These are phyloP conservation scores for Populus hybrid DNA, from an alignment of 441 rosid species.

Conservation along the genomic window DNA sequence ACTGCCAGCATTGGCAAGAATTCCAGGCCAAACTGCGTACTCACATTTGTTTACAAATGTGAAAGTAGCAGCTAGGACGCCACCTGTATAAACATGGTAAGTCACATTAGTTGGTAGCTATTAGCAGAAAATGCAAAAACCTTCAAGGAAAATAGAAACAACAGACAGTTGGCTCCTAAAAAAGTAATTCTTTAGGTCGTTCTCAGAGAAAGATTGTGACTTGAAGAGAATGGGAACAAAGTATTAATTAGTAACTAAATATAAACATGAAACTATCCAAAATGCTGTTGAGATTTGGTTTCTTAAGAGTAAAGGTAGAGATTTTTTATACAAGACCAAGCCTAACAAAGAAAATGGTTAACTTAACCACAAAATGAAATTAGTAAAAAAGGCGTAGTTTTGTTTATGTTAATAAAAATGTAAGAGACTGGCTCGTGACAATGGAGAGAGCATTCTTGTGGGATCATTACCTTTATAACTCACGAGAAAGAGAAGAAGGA, in stretches of 20 bases:
- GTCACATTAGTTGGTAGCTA: too few species aligned
- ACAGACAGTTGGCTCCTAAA: neutral
- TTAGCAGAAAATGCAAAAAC: neutral
- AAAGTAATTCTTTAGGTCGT: neutral
- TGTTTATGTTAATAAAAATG: neutral
- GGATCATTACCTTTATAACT: constrained; percentile 38
- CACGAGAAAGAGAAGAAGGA: constrained; percentile 37
- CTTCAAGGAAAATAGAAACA: neutral
- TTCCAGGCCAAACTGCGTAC: constrained; percentile 90
- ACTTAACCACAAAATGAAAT: neutral
- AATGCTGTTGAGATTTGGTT: neutral
- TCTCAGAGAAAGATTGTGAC: neutral
- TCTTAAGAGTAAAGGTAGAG: neutral
- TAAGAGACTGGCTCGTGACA: neutral
- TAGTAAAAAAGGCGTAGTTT: neutral
- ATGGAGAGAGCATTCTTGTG: neutral
- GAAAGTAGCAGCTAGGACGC: constrained; percentile 51
- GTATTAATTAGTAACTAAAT: neutral
- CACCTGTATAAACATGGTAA: constrained; percentile 13
- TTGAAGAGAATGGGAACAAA: neutral
- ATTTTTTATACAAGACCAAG: neutral
- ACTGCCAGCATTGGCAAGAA: constrained; percentile 81
- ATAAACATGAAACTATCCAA: neutral
- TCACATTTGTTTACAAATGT: constrained; percentile 69
- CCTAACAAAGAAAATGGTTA: neutral